Percentiles rank a stretch among this genome's conserved stretches.
Conservation (phyloP, 305 asterid genomes). For the Solanum hybrid region DNA sequence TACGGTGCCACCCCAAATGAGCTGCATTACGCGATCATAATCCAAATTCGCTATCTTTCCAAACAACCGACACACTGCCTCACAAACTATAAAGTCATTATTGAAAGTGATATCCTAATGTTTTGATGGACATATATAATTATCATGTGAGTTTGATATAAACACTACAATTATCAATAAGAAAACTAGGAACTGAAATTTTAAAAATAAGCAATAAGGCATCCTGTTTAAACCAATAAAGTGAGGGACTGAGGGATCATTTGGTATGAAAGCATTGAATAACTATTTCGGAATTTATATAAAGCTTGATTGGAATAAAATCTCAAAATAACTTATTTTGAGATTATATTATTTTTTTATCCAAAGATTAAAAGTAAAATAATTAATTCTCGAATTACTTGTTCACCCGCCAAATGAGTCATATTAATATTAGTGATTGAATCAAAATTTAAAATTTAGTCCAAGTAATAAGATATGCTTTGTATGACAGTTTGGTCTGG, state of each 20-base stretch:
- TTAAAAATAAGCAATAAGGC: neutral
- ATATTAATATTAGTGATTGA: neutral
- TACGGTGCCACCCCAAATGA: too few relatives aligned
- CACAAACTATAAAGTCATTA: neutral
- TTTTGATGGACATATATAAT: neutral
- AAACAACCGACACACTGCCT: neutral
- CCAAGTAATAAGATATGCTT: neutral
- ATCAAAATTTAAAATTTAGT: too few relatives aligned
- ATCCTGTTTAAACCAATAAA: neutral
- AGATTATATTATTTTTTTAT: too few relatives aligned
- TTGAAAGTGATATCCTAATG: neutral
- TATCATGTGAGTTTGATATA: neutral
- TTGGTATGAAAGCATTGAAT: neutral
- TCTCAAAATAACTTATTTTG: rapidly evolving
- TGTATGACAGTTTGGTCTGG: neutral
- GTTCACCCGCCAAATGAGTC: rapidly evolving
- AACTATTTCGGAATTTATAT: neutral
- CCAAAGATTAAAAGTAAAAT: too few relatives aligned
- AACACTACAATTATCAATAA: too few relatives aligned
- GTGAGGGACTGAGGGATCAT: neutral
- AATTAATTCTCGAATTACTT: too few relatives aligned
- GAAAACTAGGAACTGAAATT: neutral
- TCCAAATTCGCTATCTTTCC: neutral
- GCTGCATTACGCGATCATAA: too few relatives aligned
- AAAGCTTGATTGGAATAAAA: too few relatives aligned